Base-by-base conservation (phyloP, 106 monocot genomes). In the Allium fistulosum region DNA sequence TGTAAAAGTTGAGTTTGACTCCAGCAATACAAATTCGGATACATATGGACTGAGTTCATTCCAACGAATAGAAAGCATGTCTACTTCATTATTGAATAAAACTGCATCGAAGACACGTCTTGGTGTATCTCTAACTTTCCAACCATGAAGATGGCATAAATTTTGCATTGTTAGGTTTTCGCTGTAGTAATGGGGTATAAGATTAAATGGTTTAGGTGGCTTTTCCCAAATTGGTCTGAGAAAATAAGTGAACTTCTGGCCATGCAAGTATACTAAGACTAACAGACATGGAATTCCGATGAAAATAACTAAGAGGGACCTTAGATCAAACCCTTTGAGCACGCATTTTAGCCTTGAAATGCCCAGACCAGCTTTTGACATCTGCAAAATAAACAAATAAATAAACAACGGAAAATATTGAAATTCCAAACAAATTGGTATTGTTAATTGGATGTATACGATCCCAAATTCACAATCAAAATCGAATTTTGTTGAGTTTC, bases 1-100 rank as follows among this genome's bases (percentile, higher is more conserved):
- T 4, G 84, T 87, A 70, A 92, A 92, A 1, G 91, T 92, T 0
- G 87, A 87, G 58, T 88, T 88, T 13, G 91, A 92, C 72, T 92
- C 91, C 3, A 92, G 80, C 14, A 92, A 72, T 9, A 92, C 61
- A 26, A 87, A 92, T 58, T 88, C 84, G 0, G 87, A 82, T 4
- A 92, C 87, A 49, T 82, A 87, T 1, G 91, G 91, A 37, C 68
- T 62, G 6, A 92, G 80, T 69, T 92, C 91, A 2, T 85, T 63
- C 87, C 87, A 92, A 16, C 91, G 71, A 67, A 92, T 78, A 4
- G 56, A 69, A 48, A 92, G 82, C 16, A 92, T 77, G 57, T 92
- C 91, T 4, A 92, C 46, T 59, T 92, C 91, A 51, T 92, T 92
- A 59, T 73, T 86, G 76, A 91, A 91, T 7, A 91, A 67, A 5